Base-by-base conservation (phyloP, 1,139 yeast species). In the Suhomyces bribrorum region DNA sequence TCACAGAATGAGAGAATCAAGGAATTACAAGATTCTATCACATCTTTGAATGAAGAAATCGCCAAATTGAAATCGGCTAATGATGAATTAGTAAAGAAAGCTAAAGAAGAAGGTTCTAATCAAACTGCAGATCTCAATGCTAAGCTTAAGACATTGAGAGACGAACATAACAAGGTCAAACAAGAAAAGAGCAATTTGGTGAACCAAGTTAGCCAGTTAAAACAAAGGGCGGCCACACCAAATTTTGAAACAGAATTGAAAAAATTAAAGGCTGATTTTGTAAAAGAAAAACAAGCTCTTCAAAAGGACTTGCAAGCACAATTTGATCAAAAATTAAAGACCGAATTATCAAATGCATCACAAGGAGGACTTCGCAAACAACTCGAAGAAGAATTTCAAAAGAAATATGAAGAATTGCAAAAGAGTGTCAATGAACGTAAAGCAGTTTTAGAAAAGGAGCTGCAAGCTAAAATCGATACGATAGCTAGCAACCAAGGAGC, bases 1-100 rank as follows among this genome's bases (percentile, higher is more conserved):
- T 44, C 55, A 4, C 54, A 49, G 31, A 55, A 57, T 29, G 61
- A 57, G 24, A 56, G 53, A 31, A 53, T 57, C 16, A 49, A 48
- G 26, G 57, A 53, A 25, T 51, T 58, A 37, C 58, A 57, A 27
- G 54, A 52, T 7, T 43, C 54, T 3, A 55, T 66, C 4, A 38
- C 35, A 11, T 28, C 46, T 9, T 44, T 49, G 15, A 48, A 45
- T 14, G 46, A 37, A 14, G 49, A 50, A 15, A 32, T 46, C 14
- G 20, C 36, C 9, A 40, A 38, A n/a, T 36, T 47, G 32, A 43
- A 38, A 31, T 18, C 37, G 16, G 38, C 40, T 3, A 38, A 39
- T 17, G 32, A 43, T 7, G 43, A 32, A 7, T 38, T 36, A 6
- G 31, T 32, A 26, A 28, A 38, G 4, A 40, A 38, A 34, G 27